Evolutionary conservation across 257 asterid genomes (phyloP), one percentile per base, ranked within the genome.

Genomic region (Fraxinus pennsylvanica): DNA sequence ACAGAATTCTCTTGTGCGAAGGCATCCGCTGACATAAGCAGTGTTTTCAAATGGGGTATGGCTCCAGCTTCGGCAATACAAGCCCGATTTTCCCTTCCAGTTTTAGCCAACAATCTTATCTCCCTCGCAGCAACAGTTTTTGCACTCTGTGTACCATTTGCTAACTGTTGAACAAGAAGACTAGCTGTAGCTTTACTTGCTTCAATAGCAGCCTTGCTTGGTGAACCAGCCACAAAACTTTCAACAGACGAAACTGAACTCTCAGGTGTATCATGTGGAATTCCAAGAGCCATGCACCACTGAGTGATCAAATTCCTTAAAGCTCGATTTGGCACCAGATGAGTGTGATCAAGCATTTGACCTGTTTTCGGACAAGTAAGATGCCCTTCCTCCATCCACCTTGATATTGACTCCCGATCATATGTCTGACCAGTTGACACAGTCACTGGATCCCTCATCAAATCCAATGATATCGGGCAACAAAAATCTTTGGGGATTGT

Each of bases 351-450:
- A 43, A 94, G 96, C 87, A 87, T 82, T 81, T 94, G 98, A 69
- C 99, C 97, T 0, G 98, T 87, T 76, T 92, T 91, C 0, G 99
- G 97, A 83, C 99, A 94, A 43, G 91, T 89, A n/a, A 81, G 80
- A 68, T 88, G 96, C 68, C 99, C 97, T 81, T 91, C 99, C 76
- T 90, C 97, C 79, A 94, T 84, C 99, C 99, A 94, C 87, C 97
- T 87, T 0, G 85, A 65, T 66, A 94, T 94, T 29, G 96, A 87
- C 2, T 81, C 67, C n/a, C 99, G 92, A 47, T 93, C 99, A 39
- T 95, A 95, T 0, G 98, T 91, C 82, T 92, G 99, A 52, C 99
- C 99, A 0, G 99, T 95, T 0, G 98, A 90, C 9, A 95, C 85
- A 61, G 90, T 86, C 13, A 92, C 99, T 0, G 99, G 99, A 81